phyloP scores from a whole-genome alignment of 495 filamentous ascomycete genomes.

The Cercophora scortea region DNA sequence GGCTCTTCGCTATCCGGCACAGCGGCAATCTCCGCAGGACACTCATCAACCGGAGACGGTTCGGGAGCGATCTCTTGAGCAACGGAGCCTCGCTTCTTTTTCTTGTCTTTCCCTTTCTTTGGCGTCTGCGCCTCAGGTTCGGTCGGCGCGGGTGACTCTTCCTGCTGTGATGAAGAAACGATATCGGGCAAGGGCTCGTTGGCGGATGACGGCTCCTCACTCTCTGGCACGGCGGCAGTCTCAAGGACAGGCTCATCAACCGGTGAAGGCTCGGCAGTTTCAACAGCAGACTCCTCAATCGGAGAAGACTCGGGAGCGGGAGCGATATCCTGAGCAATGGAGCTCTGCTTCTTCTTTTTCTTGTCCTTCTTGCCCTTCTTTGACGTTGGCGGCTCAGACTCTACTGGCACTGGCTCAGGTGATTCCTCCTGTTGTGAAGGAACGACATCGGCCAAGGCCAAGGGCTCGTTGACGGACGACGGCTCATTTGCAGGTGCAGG shows the following conservation, averaged over 20 bases:
- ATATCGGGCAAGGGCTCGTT: neutral
- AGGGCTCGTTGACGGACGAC: no score
- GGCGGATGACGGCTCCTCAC: no score
- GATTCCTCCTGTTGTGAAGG: neutral
- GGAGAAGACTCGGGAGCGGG: neutral
- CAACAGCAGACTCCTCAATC: no score
- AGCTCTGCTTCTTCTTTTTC: conserved; percentile 13
- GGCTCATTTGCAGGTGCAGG: no score
- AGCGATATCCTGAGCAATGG: conserved; percentile 7
- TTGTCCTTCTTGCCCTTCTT: conserved; percentile 32
- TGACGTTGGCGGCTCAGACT: neutral
- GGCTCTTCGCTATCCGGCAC: no score
- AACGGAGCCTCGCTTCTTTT: conserved; percentile 11
- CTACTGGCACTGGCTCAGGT: neutral
- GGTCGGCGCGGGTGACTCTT: neutral
- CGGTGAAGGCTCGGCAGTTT: no score
- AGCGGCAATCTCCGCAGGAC: no score
- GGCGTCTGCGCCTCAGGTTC: neutral
- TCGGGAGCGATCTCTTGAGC: conserved; percentile 4
- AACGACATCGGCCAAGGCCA: neutral
- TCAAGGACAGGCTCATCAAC: neutral
- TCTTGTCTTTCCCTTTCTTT: conserved; percentile 31
- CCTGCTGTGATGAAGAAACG: neutral
- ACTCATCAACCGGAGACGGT: neutral
- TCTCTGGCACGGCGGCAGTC: no score